Evolutionary conservation across 1,139 yeast genomes (phyloP), one percentile per base, ranked within the genome.

Genomic region (Protomyces lactucae-debilis): DNA sequence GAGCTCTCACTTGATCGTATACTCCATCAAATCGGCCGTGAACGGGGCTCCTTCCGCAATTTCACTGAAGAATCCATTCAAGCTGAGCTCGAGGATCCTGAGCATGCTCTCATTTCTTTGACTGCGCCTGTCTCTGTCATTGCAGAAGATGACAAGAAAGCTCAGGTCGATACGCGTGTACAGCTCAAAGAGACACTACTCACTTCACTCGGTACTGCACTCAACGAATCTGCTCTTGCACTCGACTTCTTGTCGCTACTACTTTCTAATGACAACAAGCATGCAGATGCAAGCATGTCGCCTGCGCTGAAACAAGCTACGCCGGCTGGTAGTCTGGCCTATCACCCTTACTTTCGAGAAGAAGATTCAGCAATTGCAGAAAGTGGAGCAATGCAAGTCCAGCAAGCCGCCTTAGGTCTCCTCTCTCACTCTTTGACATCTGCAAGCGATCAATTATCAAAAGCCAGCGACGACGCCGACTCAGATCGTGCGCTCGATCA

Each of bases 281-380:
- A 88, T 25, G 86, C 93, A 1, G 96, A 95, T 1, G 81, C 92
- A 2, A 88, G 97, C 3, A 89, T 93, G 84, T 90, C 97, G 0
- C 93, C 97, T 0, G 92, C 86, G 74, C 78, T 93, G 68, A 83
- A 85, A 69, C 87, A 88, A 69, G 84, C 83, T 66, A 87, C 88
- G 0, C 91, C 96, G 0, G 78, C 86, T 12, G 96, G 95, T 0
- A 86, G 97, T 0, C 78, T 93, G 61, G 32, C 57, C 1, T 48
- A 52, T 21, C 16, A 28, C 12, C 52, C 51, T 3, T 55, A 51
- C 23, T n/a, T 37, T 9, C 56, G 57, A 9, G 54, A 52, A 23
- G 52, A n/a, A 8, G 87, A 86, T 64, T 82, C 93, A 14, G 95
- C 87, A 70, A 76, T 79, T 51, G 76, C 86, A 1, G 60, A 64